phyloP scores from a whole-genome alignment of 768 basidiomycete species.

The Naematelia aurantialba region DNA sequence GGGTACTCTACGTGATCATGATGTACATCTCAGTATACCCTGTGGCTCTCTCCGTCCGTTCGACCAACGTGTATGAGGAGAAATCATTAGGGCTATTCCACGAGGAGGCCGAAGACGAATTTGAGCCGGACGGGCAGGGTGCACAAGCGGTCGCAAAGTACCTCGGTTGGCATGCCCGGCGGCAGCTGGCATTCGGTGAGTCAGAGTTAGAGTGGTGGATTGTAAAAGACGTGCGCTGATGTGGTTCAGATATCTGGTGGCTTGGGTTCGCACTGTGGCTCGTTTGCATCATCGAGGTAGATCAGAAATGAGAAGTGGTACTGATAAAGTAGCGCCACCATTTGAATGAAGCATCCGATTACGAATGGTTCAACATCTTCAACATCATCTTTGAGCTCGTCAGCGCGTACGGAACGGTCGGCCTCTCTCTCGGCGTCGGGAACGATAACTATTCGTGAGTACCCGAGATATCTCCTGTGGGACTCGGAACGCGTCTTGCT shows the following conservation, averaged over 20 bases:
- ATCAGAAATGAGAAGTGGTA: conserved; percentile 18
- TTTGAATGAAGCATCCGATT: conserved; percentile 58
- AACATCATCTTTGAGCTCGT: conserved; percentile 55
- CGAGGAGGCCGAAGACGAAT: conserved; percentile 47
- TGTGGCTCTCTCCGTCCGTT: conserved; percentile 61
- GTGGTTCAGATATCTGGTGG: conserved; percentile 82
- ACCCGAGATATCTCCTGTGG: neutral
- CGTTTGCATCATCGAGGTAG: conserved; percentile 87
- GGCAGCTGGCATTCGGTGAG: conserved; percentile 71
- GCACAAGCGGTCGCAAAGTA: conserved; percentile 49
- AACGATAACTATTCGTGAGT: conserved; percentile 50
- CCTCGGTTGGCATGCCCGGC: conserved; percentile 48
- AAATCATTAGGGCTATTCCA: conserved; percentile 77
- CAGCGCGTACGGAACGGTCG: conserved; percentile 56
- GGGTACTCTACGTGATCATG: conserved; percentile 84
- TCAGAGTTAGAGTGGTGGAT: neutral
- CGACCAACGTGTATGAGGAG: conserved; percentile 75
- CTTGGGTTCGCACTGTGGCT: conserved; percentile 76
- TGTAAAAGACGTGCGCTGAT: neutral
- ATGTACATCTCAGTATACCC: conserved; percentile 57
- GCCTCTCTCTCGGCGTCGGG: conserved; percentile 83
- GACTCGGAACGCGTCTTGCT: neutral
- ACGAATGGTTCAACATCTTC: conserved; percentile 80
- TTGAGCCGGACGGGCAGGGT: conserved; percentile 29
- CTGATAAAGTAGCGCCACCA: conserved; percentile 56